Evolutionary conservation across 352 stramenopile species (phyloP).

Genomic region (Plasmopara halstedii): DNA sequence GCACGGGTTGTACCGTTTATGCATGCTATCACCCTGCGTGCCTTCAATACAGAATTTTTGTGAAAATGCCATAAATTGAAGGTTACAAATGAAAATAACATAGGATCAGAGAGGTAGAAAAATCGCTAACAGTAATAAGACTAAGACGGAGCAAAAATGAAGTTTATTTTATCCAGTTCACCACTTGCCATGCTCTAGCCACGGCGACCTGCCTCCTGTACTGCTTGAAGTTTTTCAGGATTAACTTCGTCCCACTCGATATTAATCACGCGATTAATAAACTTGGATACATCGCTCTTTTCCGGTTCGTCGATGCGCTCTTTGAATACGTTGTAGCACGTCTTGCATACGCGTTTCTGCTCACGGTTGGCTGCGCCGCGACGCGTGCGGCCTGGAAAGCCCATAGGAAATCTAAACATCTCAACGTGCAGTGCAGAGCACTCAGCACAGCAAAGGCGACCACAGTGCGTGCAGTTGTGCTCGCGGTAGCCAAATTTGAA

Average conservation of each 20-base stretch:
- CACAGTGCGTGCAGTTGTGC: constrained; percentile 83
- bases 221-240: constrained; percentile 65
- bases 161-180: no score
- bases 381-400: constrained; percentile 66
- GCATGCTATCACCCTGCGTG: no score
- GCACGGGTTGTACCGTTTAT: neutral
- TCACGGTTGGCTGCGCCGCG: constrained; percentile 57
- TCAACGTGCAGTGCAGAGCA: constrained; percentile 56
- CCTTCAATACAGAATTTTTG: no score
- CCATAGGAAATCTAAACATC: constrained; percentile 80
- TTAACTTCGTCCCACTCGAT: constrained; percentile 88
- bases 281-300: constrained; percentile 51
- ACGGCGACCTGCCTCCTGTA: constrained; percentile 41
- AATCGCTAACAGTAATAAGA: no score
- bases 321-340: constrained; percentile 80
- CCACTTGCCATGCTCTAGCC: constrained; percentile 49
- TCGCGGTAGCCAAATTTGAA: constrained; percentile 82
- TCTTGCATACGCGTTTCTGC: constrained; percentile 79
- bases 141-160: no score
- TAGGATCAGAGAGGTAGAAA: no score
- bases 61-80: no score
- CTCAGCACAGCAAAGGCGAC: constrained; percentile 65
- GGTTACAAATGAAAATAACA: no score
- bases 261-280: constrained; percentile 76
- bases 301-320: constrained; percentile 63